phyloP scores from a whole-genome alignment of 2,329 filamentous ascomycete genomes.

The Hypomyces rosellus region DNA sequence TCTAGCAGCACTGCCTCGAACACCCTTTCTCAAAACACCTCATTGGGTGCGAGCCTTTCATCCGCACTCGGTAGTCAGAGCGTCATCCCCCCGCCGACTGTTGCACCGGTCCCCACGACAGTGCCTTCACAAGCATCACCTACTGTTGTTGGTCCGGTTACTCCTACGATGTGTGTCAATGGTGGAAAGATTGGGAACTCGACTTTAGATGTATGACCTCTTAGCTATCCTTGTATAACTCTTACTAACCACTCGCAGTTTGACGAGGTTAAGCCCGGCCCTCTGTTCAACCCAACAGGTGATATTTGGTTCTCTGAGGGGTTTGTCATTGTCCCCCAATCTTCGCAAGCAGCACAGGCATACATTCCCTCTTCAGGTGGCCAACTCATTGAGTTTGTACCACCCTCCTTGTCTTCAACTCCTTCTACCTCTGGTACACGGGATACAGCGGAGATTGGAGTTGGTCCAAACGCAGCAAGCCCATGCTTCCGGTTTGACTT shows the following conservation, averaged over 20 bases:
- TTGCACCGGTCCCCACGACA: slow-evolving; percentile 8
- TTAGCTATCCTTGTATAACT: neutral
- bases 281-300: slow-evolving; percentile 33
- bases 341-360: slow-evolving; percentile 24
- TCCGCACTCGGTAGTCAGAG: slow-evolving; percentile 22
- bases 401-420: slow-evolving; percentile 25
- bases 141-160: slow-evolving; percentile 6
- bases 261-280: slow-evolving; percentile 29
- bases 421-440: slow-evolving; percentile 17
- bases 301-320: slow-evolving; percentile 38
- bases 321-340: slow-evolving; percentile 32
- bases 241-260: slow-evolving; percentile 26
- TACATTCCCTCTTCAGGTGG: slow-evolving; percentile 34
- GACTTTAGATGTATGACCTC: slow-evolving; percentile 30
- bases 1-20: slow-evolving; percentile 19
- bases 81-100: slow-evolving; percentile 8
- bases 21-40: slow-evolving; percentile 16
- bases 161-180: slow-evolving; percentile 21
- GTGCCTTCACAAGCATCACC: slow-evolving; percentile 7
- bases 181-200: slow-evolving; percentile 31
- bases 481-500: slow-evolving; percentile 36
- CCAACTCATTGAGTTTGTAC: slow-evolving; percentile 35
- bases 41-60: slow-evolving; percentile 17
- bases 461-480: slow-evolving; percentile 31
- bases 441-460: slow-evolving; percentile 34